Conservation (phyloP, 1,139 yeast species). For the Geotrichum candidum region DNA sequence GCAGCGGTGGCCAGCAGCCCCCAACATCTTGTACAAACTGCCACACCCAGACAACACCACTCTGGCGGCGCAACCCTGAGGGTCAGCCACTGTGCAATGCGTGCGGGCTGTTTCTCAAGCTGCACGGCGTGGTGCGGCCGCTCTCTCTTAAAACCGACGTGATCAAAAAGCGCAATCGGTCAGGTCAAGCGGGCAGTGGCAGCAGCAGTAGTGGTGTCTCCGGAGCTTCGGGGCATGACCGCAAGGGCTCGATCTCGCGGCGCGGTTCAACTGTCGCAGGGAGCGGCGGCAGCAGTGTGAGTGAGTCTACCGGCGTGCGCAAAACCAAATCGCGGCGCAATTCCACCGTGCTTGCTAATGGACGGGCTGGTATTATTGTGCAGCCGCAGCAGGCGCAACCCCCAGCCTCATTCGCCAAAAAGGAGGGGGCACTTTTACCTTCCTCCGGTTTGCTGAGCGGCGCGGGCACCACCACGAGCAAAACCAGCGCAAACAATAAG, state of each 20-base stretch:
- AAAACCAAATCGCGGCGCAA: constrained; percentile 16
- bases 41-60: constrained; percentile 81
- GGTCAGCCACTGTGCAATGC: constrained; percentile 92
- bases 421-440: constrained; percentile 10
- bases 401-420: background rate
- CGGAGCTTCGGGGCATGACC: background rate
- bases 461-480: constrained; percentile 10
- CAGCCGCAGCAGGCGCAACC: background rate
- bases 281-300: background rate
- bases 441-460: constrained; percentile 6
- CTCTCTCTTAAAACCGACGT: constrained; percentile 83
- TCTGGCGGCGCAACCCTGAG: constrained; percentile 86
- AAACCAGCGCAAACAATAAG: constrained; percentile 8
- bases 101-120: constrained; percentile 79
- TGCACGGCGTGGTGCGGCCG: constrained; percentile 89
- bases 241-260: background rate
- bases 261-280: constrained; percentile 9
- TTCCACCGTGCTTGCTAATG: background rate
- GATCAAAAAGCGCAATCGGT: constrained; percentile 60
- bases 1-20: constrained; percentile 1
- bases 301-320: constrained; percentile 1
- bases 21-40: constrained; percentile 66
- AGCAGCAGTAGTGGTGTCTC: background rate
- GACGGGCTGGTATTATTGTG: background rate
- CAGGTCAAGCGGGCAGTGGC: background rate